These are phyloP conservation scores for Salix dunnii DNA, from an alignment of 345 rosid species.

Conservation along the genomic window DNA sequence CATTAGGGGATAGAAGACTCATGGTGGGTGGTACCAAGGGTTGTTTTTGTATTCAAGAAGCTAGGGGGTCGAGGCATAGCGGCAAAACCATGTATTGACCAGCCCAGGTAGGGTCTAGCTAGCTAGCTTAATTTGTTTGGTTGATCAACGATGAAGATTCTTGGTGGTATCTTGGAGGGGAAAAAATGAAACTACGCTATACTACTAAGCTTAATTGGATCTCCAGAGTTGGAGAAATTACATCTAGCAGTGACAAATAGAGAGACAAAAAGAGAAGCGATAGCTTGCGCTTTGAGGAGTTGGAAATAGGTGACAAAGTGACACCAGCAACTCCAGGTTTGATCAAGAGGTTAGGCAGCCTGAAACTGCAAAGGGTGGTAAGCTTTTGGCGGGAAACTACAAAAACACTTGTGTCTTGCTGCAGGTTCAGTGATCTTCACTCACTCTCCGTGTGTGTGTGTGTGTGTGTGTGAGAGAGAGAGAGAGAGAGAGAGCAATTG, in stretches of 20 bases:
- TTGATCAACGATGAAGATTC: neutral
- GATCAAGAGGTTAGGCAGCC: neutral
- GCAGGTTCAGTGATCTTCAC: neutral
- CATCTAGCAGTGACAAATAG: neutral
- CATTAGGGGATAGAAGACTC: neutral
- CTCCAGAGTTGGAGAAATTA: neutral
- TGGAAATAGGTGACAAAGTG: neutral
- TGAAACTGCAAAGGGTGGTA: neutral
- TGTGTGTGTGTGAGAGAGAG: neutral
- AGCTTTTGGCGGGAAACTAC: conserved; percentile 5
- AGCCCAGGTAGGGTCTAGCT: neutral
- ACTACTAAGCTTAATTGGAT: neutral
- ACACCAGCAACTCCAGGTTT: neutral
- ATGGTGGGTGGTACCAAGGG: neutral
- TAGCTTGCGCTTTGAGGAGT: neutral
- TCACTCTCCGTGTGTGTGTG: neutral
- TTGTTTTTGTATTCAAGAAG: neutral
- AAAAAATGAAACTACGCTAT: neutral
- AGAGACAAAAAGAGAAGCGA: neutral
- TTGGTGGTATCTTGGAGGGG: too few species aligned
- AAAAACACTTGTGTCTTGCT: neutral
- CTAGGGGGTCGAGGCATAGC: neutral
- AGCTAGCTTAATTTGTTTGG: neutral
- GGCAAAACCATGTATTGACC: neutral
- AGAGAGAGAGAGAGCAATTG: neutral